These are phyloP conservation scores for Hymenotorrendiella dingleyae DNA, from an alignment of 2,329 filamentous ascomycete genomes.

Conservation along the genomic window DNA sequence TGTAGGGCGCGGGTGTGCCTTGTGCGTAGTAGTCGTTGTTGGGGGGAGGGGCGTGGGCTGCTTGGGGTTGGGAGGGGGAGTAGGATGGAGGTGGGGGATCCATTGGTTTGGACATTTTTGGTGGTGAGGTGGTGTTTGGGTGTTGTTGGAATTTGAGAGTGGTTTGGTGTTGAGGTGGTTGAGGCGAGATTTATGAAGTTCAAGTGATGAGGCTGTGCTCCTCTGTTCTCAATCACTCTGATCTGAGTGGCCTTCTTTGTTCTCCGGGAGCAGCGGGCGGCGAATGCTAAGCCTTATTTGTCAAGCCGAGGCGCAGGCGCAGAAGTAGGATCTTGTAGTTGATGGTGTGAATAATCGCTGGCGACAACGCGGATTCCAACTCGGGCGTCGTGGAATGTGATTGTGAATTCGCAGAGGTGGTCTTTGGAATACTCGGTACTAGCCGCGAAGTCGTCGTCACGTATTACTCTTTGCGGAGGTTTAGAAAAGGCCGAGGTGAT, in stretches of 20 bases:
- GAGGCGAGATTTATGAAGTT: neutral
- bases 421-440: neutral
- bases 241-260: neutral
- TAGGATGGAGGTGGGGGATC: constrained; percentile 24
- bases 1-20: constrained; percentile 12
- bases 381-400: neutral
- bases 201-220: neutral
- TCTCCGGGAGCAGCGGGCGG: neutral
- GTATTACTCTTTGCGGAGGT: too few relatives aligned
- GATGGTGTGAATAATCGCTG: neutral
- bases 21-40: constrained; percentile 19
- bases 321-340: neutral
- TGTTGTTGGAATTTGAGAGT: neutral
- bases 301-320: neutral
- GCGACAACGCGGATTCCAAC: neutral
- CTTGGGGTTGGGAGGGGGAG: constrained; percentile 11
- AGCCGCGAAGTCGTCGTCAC: neutral
- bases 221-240: neutral
- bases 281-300: too few relatives aligned
- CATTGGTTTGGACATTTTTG: constrained; percentile 13
- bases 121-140: neutral
- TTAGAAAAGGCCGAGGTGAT: too few relatives aligned
- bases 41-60: constrained; percentile 16
- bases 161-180: neutral
- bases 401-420: neutral